These are phyloP conservation scores for Wickerhamomyces canadensis DNA, from an alignment of 805 yeast genomes.

Conservation along the genomic window DNA sequence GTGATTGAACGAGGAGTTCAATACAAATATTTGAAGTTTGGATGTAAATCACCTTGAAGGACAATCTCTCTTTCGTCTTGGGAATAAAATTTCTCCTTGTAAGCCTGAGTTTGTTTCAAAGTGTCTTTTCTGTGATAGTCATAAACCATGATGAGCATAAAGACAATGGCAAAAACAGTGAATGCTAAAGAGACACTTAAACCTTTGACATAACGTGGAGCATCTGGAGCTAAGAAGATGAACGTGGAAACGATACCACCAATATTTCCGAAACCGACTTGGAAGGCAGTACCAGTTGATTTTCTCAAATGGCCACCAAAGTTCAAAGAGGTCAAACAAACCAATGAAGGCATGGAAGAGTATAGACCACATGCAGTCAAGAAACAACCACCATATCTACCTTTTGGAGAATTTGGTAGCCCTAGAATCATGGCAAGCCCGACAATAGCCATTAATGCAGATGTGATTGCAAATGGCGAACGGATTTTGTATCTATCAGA, in stretches of 20 bases:
- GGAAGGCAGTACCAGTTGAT: slow-evolving; percentile 34
- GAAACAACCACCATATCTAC: slow-evolving; percentile 36
- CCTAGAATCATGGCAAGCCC: slow-evolving; percentile 33
- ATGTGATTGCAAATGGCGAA: slow-evolving; percentile 33
- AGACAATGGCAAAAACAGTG: slow-evolving; percentile 34
- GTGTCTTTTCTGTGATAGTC: slow-evolving; percentile 29
- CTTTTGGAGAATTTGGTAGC: slow-evolving; percentile 31
- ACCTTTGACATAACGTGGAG: slow-evolving; percentile 34
- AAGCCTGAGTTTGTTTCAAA: slow-evolving; percentile 28
- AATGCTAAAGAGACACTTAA: slow-evolving; percentile 40
- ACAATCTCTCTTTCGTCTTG: slow-evolving; percentile 28
- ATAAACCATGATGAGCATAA: slow-evolving; percentile 28
- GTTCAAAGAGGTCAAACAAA: slow-evolving; percentile 33
- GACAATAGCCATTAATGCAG: slow-evolving; percentile 27
- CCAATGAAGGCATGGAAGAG: slow-evolving; percentile 32
- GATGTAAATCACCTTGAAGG: slow-evolving; percentile 35
- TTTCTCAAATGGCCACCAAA: slow-evolving; percentile 35
- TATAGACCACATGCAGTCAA: slow-evolving; percentile 33
- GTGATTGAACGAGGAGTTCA: slow-evolving; percentile 12
- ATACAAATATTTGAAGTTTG: slow-evolving; percentile 42
- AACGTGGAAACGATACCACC: slow-evolving; percentile 36
- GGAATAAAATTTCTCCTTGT: slow-evolving; percentile 27
- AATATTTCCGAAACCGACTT: slow-evolving; percentile 34
- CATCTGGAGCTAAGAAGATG: slow-evolving; percentile 31
- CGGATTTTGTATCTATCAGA: slow-evolving; percentile 53